Evolutionary conservation across 257 asterid species (phyloP).

Genomic region (Fraxinus pennsylvanica): DNA sequence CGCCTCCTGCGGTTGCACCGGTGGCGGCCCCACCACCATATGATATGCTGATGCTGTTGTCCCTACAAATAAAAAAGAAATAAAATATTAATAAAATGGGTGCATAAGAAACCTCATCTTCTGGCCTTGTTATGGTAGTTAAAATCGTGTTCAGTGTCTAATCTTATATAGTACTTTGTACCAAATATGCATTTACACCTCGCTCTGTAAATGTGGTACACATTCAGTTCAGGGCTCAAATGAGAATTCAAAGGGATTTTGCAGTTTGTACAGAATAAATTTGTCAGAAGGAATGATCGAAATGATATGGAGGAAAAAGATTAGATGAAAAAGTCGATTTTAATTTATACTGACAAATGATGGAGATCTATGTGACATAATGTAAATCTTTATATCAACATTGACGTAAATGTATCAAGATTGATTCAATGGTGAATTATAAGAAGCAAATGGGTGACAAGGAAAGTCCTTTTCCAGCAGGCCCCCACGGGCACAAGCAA

Average conservation of each 20-base stretch:
- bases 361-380: no score
- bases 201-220: background rate
- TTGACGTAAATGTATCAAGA: no score
- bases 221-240: background rate
- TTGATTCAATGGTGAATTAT: no score
- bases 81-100: no score
- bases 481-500: background rate
- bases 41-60: constrained; percentile 33
- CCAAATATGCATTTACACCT: background rate
- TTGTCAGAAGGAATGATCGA: no score
- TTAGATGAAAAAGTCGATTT: no score
- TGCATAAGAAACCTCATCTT: background rate
- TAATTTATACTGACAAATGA: no score
- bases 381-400: no score
- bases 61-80: constrained; percentile 29
- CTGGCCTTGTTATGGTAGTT: background rate
- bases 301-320: no score
- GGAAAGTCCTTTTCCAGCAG: background rate
- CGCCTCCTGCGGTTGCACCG: constrained; percentile 18
- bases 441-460: background rate
- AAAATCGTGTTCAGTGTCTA: background rate
- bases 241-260: background rate
- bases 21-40: constrained; percentile 41
- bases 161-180: background rate
- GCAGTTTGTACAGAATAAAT: no score